phyloP scores from a whole-genome alignment of 768 basidiomycete genomes.

The Tulasnella sp. region DNA sequence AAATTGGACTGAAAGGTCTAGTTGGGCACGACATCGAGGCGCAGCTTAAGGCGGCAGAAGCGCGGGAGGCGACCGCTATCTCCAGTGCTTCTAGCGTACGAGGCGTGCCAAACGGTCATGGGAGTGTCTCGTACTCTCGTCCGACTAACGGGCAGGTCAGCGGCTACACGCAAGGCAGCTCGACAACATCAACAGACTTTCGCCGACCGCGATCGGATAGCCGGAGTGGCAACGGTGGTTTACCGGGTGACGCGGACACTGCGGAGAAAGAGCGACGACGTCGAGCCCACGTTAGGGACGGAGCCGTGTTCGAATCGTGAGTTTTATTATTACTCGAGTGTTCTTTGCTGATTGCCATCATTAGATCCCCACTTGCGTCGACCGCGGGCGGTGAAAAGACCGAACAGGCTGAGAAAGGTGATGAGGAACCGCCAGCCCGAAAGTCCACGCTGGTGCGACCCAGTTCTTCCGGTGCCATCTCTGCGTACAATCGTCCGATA shows the following conservation, averaged over 20 bases:
- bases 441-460: slow-evolving; percentile 10
- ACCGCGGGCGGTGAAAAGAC: not conserved
- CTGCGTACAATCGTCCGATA: slow-evolving; percentile 15
- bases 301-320: slow-evolving; percentile 10
- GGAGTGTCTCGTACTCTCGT: not conserved
- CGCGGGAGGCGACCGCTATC: too few relatives aligned
- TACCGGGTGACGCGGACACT: not conserved
- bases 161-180: not conserved
- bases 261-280: slow-evolving; percentile 8
- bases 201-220: slow-evolving; percentile 1
- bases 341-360: not conserved
- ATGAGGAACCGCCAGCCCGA: not conserved
- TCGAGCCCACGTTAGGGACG: slow-evolving; percentile 11
- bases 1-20: slow-evolving; percentile 33
- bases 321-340: not conserved
- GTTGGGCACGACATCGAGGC: slow-evolving; percentile 18
- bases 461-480: slow-evolving; percentile 14
- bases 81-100: not conserved
- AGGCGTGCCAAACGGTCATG: slow-evolving; percentile 1
- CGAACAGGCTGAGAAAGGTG: not conserved
- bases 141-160: slow-evolving; percentile 1
- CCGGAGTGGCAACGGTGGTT: not conserved
- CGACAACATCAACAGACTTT: slow-evolving; percentile 3
- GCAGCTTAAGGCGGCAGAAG: not conserved
- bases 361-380: not conserved